A percentile compares a stretch with the other conserved stretches of the same genome.
phyloP scores from a whole-genome alignment of 306 rosid species.

The Dicorynia guianensis region DNA sequence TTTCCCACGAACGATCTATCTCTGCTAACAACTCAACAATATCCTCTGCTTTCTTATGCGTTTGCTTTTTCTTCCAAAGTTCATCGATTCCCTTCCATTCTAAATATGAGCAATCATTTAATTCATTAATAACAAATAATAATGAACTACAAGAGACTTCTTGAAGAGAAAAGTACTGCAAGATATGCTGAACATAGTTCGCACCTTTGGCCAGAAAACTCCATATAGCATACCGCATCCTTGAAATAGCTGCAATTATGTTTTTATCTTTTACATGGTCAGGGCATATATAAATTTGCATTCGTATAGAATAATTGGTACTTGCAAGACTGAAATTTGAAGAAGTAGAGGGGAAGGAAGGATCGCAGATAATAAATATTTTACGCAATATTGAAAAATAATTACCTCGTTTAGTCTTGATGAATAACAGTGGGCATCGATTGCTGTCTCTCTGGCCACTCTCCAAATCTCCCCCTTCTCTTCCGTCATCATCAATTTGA shows the following conservation, averaged over 20 bases:
- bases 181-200: background rate
- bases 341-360: no score
- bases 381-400: background rate
- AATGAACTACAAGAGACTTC: background rate
- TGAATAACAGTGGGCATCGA: background rate
- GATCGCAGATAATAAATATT: background rate
- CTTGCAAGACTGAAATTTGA: no score
- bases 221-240: constrained; percentile 48
- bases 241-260: constrained; percentile 41
- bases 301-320: background rate
- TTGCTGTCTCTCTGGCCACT: background rate
- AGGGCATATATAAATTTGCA: background rate
- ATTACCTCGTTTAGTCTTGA: background rate
- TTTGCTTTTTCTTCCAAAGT: constrained; percentile 47
- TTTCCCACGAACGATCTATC: constrained; percentile 44
- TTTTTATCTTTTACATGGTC: background rate
- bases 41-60: constrained; percentile 39
- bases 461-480: constrained; percentile 36
- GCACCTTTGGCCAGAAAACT: constrained; percentile 45
- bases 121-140: no score
- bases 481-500: background rate
- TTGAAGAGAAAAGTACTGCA: no score
- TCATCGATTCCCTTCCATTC: constrained; percentile 48
- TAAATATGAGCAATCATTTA: constrained; percentile 5
- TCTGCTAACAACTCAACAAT: constrained; percentile 41